Percentiles rank a stretch among this genome's conserved stretches.
These are phyloP conservation scores for Ampelocalamus luodianensis DNA, from an alignment of 176 grass and related monocot genomes.

Conservation along the genomic window DNA sequence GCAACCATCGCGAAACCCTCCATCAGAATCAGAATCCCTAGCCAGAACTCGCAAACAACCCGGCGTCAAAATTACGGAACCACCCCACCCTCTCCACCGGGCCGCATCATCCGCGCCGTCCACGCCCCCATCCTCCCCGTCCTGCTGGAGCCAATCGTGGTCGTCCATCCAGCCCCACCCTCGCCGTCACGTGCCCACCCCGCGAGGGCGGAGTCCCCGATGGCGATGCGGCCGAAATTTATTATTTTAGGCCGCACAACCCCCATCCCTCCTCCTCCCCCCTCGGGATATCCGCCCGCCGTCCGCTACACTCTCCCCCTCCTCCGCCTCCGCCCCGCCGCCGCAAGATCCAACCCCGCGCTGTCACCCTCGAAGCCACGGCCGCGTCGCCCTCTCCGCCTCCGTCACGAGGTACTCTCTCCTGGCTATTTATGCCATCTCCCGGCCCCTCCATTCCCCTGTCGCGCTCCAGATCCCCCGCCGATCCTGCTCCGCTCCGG, in stretches of 20 bases:
- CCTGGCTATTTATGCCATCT: background rate
- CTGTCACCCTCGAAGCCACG: background rate
- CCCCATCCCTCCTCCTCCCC: constrained; percentile 14
- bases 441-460: background rate
- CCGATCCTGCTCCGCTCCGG: constrained; percentile 5
- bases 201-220: constrained; percentile 49
- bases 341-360: constrained; percentile 41
- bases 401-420: constrained; percentile 22
- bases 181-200: constrained; percentile 25
- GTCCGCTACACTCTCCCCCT: constrained; percentile 14
- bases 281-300: constrained; percentile 54
- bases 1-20: too few relatives aligned
- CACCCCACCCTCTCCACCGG: constrained; percentile 19
- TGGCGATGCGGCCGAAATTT: constrained; percentile 37
- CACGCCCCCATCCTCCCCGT: background rate
- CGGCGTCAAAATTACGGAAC: background rate
- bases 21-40: too few relatives aligned
- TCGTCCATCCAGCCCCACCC: background rate
- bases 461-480: constrained; percentile 43
- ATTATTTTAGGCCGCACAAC: constrained; percentile 49
- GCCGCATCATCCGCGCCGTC: background rate
- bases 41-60: too few relatives aligned
- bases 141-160: background rate
- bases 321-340: background rate
- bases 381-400: constrained; percentile 40